Conservation (phyloP, 345 rosid genomes). For the Streptanthus diversifolius region DNA sequence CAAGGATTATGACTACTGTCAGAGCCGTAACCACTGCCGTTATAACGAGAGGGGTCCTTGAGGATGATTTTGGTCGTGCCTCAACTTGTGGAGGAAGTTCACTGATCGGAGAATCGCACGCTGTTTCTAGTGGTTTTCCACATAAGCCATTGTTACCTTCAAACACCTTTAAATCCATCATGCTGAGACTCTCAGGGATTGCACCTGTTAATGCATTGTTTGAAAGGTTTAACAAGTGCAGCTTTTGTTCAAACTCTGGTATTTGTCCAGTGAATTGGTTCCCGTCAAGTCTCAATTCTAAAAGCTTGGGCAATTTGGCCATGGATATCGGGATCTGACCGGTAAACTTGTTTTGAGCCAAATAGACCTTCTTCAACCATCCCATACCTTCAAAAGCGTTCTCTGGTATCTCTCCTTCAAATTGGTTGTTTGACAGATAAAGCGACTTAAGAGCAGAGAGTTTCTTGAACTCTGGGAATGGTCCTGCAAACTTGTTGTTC, state of each 20-base stretch:
- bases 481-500: slow-evolving; percentile 56
- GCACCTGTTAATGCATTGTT: slow-evolving; percentile 57
- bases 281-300: slow-evolving; percentile 54
- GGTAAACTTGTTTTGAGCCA: slow-evolving; percentile 52
- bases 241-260: slow-evolving; percentile 47
- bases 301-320: slow-evolving; percentile 45
- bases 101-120: slow-evolving; percentile 19
- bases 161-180: slow-evolving; percentile 40
- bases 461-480: slow-evolving; percentile 55
- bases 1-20: slow-evolving; percentile 20
- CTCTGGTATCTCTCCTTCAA: slow-evolving; percentile 56
- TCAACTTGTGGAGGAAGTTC: slow-evolving; percentile 12
- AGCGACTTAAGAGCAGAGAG: slow-evolving; percentile 48
- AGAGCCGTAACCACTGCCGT: slow-evolving; percentile 19
- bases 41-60: slow-evolving; percentile 15
- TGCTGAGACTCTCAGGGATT: slow-evolving; percentile 50
- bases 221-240: slow-evolving; percentile 48
- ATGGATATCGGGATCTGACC: slow-evolving; percentile 68
- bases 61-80: not conserved
- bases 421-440: slow-evolving; percentile 56
- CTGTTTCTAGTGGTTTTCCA: slow-evolving; percentile 48
- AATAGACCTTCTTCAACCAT: slow-evolving; percentile 54
- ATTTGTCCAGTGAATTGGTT: slow-evolving; percentile 61
- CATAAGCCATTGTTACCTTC: slow-evolving; percentile 71
- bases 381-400: slow-evolving; percentile 59